Conservation (phyloP, 345 rosid species). For the Linum lewisii region DNA sequence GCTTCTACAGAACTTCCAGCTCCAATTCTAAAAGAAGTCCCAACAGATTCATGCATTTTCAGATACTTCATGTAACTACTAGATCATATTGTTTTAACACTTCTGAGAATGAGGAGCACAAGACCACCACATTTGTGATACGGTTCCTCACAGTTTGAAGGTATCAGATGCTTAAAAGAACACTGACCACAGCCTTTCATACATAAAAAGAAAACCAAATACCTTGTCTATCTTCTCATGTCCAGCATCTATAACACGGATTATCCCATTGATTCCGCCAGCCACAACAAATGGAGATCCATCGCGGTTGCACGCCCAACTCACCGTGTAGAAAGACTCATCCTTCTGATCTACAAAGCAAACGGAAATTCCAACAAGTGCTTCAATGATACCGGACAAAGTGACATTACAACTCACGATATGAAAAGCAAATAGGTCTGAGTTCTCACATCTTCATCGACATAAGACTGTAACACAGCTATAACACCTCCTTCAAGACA, state of each 20-base stretch:
- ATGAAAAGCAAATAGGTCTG: background rate
- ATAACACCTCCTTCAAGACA: constrained; percentile 89
- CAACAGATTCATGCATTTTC: too few relatives aligned
- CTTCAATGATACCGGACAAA: constrained; percentile 14
- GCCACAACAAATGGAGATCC: constrained; percentile 68
- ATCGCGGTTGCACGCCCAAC: constrained; percentile 71
- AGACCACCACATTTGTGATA: background rate
- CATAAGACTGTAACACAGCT: constrained; percentile 66
- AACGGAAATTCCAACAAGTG: constrained; percentile 28
- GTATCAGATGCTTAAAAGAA: background rate
- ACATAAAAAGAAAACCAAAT: background rate
- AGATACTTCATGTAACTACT: background rate
- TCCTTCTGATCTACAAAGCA: constrained; percentile 81
- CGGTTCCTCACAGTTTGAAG: background rate
- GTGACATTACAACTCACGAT: background rate
- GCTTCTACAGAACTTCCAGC: too few relatives aligned
- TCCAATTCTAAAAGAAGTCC: too few relatives aligned
- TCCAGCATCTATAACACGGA: constrained; percentile 77
- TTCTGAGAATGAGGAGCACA: background rate
- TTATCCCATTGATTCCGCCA: constrained; percentile 87
- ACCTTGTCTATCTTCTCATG: constrained; percentile 82
- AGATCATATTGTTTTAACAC: background rate
- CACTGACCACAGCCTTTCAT: background rate
- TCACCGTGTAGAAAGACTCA: constrained; percentile 87
- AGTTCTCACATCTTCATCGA: constrained; percentile 83